Conservation (phyloP, 1,139 yeast species). For the Magnusiomyces tetraspermus region DNA sequence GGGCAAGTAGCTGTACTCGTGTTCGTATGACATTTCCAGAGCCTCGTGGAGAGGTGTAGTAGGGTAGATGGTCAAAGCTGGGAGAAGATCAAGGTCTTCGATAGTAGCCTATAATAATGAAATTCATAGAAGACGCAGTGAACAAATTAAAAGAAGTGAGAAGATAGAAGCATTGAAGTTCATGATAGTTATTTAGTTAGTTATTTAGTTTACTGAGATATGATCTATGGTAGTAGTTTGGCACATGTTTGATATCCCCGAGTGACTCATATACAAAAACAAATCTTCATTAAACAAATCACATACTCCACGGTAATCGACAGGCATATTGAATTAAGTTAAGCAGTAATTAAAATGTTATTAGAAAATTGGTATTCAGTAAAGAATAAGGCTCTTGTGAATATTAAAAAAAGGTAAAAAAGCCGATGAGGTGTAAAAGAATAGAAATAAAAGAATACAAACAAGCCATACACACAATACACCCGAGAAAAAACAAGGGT, state of each 20-base stretch:
- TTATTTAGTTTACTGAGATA: no score
- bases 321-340: constrained; percentile 7
- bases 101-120: constrained; percentile 37
- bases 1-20: constrained; percentile 50
- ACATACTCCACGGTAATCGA: constrained; percentile 26
- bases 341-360: not conserved
- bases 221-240: not conserved
- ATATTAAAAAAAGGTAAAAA: not conserved
- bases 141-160: not conserved
- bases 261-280: not conserved
- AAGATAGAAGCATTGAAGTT: not conserved
- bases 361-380: not conserved
- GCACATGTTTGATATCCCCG: no score
- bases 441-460: not conserved
- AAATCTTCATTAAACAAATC: not conserved
- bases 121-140: no score
- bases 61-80: constrained; percentile 51
- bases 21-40: constrained; percentile 41
- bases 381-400: not conserved
- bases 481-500: no score
- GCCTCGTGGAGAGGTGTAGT: constrained; percentile 42
- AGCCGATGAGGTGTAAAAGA: not conserved
- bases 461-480: no score
- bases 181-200: no score
- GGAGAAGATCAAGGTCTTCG: constrained; percentile 54